phyloP scores from a whole-genome alignment of 1,284 basidiomycete species.

The Leccinum subfulvum region DNA sequence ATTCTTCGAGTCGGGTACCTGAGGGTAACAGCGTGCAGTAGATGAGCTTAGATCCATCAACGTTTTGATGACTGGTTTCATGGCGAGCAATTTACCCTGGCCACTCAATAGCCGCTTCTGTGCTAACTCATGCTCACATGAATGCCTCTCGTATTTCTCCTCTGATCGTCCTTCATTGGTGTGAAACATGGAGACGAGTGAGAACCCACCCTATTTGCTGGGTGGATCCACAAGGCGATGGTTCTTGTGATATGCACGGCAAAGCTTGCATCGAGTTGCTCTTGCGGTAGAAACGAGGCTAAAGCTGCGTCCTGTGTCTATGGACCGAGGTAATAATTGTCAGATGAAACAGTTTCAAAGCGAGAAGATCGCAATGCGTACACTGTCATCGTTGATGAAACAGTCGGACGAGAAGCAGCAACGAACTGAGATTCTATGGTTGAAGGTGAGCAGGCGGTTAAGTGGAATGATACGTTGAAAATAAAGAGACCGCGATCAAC shows the following conservation, averaged over 20 bases:
- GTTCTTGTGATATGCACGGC: background rate
- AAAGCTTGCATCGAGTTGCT: background rate
- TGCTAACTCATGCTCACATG: background rate
- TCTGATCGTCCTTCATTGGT: background rate
- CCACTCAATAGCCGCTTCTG: background rate
- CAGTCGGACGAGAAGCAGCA: background rate
- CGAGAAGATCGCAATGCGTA: background rate
- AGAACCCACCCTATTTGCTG: background rate
- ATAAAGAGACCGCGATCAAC: background rate
- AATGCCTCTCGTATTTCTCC: background rate
- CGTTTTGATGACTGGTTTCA: background rate
- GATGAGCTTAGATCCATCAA: background rate
- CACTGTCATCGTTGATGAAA: background rate
- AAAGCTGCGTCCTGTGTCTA: background rate
- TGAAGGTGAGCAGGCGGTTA: background rate
- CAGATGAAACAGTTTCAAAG: background rate
- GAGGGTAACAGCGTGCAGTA: background rate
- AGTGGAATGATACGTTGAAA: background rate
- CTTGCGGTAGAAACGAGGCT: background rate
- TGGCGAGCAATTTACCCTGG: background rate
- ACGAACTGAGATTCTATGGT: background rate
- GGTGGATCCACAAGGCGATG: background rate
- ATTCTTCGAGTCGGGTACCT: background rate
- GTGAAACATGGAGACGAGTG: background rate
- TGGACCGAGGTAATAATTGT: background rate